A percentile compares a stretch with the other conserved stretches of the same genome.
phyloP scores from a whole-genome alignment of 306 rosid genomes.

The Citrullus mucosospermus region DNA sequence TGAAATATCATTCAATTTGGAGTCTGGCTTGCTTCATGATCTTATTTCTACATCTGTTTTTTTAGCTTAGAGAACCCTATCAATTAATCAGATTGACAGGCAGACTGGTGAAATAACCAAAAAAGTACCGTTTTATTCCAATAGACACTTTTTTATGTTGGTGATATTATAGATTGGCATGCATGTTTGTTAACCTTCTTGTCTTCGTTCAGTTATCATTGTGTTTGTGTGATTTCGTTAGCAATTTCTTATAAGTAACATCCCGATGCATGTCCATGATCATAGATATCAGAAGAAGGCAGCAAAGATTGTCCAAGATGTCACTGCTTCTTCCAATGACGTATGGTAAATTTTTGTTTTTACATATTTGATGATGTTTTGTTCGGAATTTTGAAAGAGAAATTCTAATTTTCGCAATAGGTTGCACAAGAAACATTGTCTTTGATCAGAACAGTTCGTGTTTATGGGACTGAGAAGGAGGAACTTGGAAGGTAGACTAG shows the following conservation, averaged over 20 bases:
- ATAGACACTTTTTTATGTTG: background rate
- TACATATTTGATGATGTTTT: conserved; percentile 4
- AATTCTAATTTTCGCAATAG: conserved; percentile 19
- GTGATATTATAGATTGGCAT: background rate
- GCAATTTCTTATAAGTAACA: conserved; percentile 8
- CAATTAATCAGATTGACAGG: background rate
- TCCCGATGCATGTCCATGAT: conserved; percentile 1
- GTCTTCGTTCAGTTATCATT: background rate
- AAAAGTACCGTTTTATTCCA: background rate
- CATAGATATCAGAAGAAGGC: conserved; percentile 85
- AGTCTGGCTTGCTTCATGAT: background rate
- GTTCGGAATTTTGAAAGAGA: background rate
- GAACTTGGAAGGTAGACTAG: conserved; percentile 61
- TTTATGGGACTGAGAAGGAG: conserved; percentile 78
- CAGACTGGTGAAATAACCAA: background rate
- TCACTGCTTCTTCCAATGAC: conserved; percentile 87
- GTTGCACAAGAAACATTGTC: conserved; percentile 96
- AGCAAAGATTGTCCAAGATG: conserved; percentile 74
- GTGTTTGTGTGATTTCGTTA: background rate
- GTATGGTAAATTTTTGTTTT: conserved; percentile 27
- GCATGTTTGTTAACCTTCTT: background rate
- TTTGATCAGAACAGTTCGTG: conserved; percentile 85
- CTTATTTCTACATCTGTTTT: background rate
- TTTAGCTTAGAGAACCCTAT: background rate
- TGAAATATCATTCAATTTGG: background rate